Evolutionary conservation across 345 rosid species (phyloP), one percentile per base, ranked within the genome.

Genomic region (Arabis hirsuta): DNA sequence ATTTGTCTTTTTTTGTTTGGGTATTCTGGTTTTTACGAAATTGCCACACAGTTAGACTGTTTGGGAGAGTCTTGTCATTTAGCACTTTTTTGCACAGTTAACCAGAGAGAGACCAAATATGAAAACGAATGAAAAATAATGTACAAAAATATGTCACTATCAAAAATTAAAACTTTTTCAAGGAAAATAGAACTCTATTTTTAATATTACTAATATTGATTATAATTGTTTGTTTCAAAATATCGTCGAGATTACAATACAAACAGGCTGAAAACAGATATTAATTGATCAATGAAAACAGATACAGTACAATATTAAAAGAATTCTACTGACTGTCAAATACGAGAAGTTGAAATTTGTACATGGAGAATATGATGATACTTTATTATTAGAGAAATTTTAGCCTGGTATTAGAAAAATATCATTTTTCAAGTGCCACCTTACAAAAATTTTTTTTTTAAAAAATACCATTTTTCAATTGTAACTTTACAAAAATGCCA

Each of bases 1-100:
- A 26, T 16, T 64, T 14, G 64, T 45, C 3, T 29, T 31, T 64
- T 29, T 55, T 64, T 64, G 36, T 19, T 38, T 32, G 7, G 22
- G 63, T 13, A 9, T 7, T 22, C 22, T 54, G 14, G 51, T 41
- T 78, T 78, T 72, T 48, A 69, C 77, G 13, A 31, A 60, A 80
- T 74, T 69, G 73, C 76, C 81, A 75, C 71, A 81, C 80, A 80
- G 82, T 65, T 70, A 6, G 74, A 78, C 76, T 79, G 84, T 77
- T 83, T 64, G 45, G 55, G 70, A 39, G 62, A 67, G 84, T 82
- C 82, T 84, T 87, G 92, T 87, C 96, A 80, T 81, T 56, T 85
- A 81, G 85, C 86, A 81, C 84, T 76, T 68, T 57, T 22, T 57
- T 22, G 62, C 68, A 73, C 79, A 48, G 69, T 42, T 26, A 5